These are phyloP conservation scores for Tricholoma sp. DNA, from an alignment of 768 basidiomycete species.

Conservation along the genomic window DNA sequence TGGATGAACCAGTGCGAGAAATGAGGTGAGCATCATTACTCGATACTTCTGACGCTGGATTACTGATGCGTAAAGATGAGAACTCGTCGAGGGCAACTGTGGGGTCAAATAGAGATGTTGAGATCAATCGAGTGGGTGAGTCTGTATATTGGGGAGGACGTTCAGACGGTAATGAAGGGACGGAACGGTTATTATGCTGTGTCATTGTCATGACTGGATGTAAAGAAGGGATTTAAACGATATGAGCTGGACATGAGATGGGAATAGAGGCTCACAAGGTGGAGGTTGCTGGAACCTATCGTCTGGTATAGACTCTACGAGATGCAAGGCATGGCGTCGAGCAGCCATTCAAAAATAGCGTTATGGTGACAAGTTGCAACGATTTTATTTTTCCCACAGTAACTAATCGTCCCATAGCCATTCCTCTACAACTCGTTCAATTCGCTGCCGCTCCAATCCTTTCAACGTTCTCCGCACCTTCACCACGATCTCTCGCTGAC, in stretches of 20 bases:
- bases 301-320: conserved; percentile 13
- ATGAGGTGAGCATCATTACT: conserved; percentile 37
- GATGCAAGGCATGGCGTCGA: conserved; percentile 10
- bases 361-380: not conserved
- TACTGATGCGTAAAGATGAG: conserved; percentile 47
- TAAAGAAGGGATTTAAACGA: not conserved
- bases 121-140: conserved; percentile 18
- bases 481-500: conserved; percentile 44
- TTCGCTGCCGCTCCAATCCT: conserved; percentile 65
- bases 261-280: conserved; percentile 14
- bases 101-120: conserved; percentile 37
- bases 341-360: too few relatives aligned
- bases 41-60: conserved; percentile 28
- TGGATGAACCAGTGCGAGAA: conserved; percentile 51
- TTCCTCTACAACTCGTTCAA: conserved; percentile 62
- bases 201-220: conserved; percentile 24
- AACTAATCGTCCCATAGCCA: conserved; percentile 48
- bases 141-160: conserved; percentile 28
- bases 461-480: conserved; percentile 52
- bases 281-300: conserved; percentile 10
- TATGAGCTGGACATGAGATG: not conserved
- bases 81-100: conserved; percentile 46
- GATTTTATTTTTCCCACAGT: conserved; percentile 1
- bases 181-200: conserved; percentile 44
- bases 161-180: conserved; percentile 40